Conservation (phyloP, 768 basidiomycete genomes). For the Mycena epipterygia region DNA sequence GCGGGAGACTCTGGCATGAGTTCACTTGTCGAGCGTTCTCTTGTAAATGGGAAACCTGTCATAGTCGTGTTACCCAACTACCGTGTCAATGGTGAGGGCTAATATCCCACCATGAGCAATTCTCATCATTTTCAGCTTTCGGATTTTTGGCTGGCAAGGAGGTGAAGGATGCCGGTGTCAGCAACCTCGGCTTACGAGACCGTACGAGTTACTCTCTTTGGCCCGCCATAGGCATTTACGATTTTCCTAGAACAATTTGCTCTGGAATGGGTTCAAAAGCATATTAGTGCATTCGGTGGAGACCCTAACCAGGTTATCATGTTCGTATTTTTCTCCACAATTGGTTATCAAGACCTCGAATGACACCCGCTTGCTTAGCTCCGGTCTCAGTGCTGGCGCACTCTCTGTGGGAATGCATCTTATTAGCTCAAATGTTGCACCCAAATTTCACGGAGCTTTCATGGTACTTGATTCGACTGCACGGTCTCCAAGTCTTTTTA, state of each 20-base stretch:
- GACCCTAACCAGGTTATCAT: slow-evolving; percentile 62
- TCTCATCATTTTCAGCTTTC: not conserved
- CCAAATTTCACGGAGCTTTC: not conserved
- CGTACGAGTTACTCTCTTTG: not conserved
- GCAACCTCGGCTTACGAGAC: not conserved
- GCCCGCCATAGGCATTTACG: not conserved
- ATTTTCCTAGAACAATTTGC: slow-evolving; percentile 50
- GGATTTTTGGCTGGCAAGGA: not conserved
- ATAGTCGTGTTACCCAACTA: not conserved
- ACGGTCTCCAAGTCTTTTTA: not conserved
- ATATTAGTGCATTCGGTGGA: slow-evolving; percentile 69
- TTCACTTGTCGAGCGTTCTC: not conserved
- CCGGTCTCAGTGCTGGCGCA: not conserved
- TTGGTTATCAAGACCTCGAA: not conserved
- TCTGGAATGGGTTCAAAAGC: slow-evolving; percentile 68
- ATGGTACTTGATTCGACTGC: not conserved
- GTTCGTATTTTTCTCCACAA: slow-evolving; percentile 38
- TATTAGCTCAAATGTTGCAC: not conserved
- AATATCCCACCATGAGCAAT: not conserved
- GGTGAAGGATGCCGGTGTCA: not conserved
- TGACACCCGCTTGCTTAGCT: not conserved
- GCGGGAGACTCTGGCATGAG: not conserved
- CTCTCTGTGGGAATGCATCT: not conserved
- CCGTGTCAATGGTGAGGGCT: not conserved
- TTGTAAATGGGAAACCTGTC: not conserved